phyloP scores from a whole-genome alignment of 306 rosid genomes.

The Vigna radiata region DNA sequence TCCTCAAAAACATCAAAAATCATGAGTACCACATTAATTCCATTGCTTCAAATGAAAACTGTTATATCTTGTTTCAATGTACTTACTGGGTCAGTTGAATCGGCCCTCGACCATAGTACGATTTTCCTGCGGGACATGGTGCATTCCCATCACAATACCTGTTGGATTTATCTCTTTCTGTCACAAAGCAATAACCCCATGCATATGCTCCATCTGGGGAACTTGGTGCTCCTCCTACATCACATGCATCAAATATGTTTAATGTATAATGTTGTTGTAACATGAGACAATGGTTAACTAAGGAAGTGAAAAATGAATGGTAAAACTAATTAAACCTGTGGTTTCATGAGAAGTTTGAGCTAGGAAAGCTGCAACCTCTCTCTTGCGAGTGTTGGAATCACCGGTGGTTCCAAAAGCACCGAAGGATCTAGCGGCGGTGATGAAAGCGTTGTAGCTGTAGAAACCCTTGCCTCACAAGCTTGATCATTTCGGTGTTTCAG shows the following conservation, averaged over 20 bases:
- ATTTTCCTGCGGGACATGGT: slow-evolving; percentile 49
- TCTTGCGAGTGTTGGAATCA: slow-evolving; percentile 33
- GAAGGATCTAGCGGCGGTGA: slow-evolving; percentile 49
- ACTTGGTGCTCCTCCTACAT: slow-evolving; percentile 51
- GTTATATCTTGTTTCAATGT: too few species aligned
- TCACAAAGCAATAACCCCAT: slow-evolving; percentile 60
- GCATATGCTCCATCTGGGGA: slow-evolving; percentile 55
- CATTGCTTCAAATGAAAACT: too few species aligned
- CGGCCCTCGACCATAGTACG: slow-evolving; percentile 68
- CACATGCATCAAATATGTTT: not conserved
- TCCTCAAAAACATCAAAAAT: not conserved
- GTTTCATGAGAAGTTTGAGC: slow-evolving; percentile 26
- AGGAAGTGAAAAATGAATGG: not conserved
- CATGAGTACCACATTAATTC: not conserved
- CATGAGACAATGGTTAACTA: too few species aligned
- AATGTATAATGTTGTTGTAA: too few species aligned
- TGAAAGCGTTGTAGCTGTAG: slow-evolving; percentile 53
- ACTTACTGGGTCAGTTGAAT: slow-evolving; percentile 59
- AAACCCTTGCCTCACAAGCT: slow-evolving; percentile 48
- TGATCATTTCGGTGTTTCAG: slow-evolving; percentile 54
- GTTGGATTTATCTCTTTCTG: slow-evolving; percentile 44
- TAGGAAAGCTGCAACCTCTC: slow-evolving; percentile 7
- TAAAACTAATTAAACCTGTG: not conserved
- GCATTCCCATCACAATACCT: slow-evolving; percentile 41
- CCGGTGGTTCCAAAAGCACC: slow-evolving; percentile 54